phyloP scores from a whole-genome alignment of 1,139 yeast genomes.

The Scheffersomyces quercinus region DNA sequence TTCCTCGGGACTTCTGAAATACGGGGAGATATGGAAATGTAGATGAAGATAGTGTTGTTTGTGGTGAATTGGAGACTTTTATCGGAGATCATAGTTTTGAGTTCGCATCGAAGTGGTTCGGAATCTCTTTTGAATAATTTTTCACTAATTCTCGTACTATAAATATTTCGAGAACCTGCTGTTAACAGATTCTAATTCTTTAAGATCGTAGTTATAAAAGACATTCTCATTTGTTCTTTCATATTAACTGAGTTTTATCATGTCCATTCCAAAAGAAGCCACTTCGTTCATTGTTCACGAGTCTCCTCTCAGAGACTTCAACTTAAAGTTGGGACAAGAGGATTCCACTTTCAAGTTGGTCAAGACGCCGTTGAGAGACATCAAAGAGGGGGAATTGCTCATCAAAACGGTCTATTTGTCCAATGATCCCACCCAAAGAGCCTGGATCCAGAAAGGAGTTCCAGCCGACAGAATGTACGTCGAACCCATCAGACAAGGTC shows the following conservation, averaged over 20 bases:
- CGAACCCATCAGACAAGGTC: constrained; percentile 48
- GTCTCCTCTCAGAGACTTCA: constrained; percentile 18
- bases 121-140: too few species aligned
- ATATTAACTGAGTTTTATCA: neutral
- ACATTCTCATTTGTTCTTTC: too few species aligned
- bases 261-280: constrained; percentile 7
- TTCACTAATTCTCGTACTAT: too few species aligned
- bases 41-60: too few species aligned
- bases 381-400: constrained; percentile 47
- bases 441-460: constrained; percentile 53
- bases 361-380: constrained; percentile 19
- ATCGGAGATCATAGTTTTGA: too few species aligned
- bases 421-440: constrained; percentile 68
- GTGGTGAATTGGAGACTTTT: too few species aligned
- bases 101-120: too few species aligned
- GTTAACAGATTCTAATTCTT: too few species aligned
- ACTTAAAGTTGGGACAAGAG: constrained; percentile 24
- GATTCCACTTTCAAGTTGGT: constrained; percentile 37
- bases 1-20: too few species aligned
- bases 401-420: constrained; percentile 53
- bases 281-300: constrained; percentile 16
- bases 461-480: constrained; percentile 46
- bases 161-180: too few species aligned
- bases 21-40: too few species aligned
- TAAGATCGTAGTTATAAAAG: too few species aligned